phyloP scores from a whole-genome alignment of 1,284 basidiomycete genomes.

The Sporisorium scitamineum region DNA sequence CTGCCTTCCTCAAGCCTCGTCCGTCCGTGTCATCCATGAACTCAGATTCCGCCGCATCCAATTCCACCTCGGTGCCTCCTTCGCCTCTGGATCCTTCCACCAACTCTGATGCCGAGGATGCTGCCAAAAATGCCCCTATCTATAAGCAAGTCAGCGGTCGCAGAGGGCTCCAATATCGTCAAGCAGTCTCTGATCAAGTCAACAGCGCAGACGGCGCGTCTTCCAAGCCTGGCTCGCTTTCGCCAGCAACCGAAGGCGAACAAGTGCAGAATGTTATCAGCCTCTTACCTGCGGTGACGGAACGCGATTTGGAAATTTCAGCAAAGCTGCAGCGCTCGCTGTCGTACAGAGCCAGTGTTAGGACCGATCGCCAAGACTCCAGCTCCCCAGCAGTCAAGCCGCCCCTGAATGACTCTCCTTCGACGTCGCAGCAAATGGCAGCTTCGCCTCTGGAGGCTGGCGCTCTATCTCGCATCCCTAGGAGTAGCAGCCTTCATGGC shows the following conservation, averaged over 20 bases:
- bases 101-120: conserved; percentile 20
- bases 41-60: conserved; percentile 26
- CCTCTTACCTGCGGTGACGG: conserved; percentile 30
- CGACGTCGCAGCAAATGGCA: neutral
- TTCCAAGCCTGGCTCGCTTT: neutral
- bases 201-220: neutral
- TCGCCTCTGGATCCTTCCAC: conserved; percentile 28
- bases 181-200: neutral
- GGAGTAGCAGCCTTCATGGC: conserved; percentile 43
- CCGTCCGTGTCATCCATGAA: conserved; percentile 23
- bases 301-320: conserved; percentile 20
- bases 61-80: conserved; percentile 25
- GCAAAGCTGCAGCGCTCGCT: conserved; percentile 1
- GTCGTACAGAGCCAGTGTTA: neutral
- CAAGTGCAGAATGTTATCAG: neutral
- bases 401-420: neutral
- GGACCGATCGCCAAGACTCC: neutral
- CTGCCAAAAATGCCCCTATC: conserved; percentile 1
- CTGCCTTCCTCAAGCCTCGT: conserved; percentile 31
- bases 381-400: neutral
- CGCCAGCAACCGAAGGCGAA: neutral
- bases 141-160: conserved; percentile 49
- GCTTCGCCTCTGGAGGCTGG: neutral
- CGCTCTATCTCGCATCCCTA: conserved; percentile 12
- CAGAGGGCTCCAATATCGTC: conserved; percentile 30